Conservation (phyloP, 257 asterid genomes). For the Solanum appendiculatum region DNA sequence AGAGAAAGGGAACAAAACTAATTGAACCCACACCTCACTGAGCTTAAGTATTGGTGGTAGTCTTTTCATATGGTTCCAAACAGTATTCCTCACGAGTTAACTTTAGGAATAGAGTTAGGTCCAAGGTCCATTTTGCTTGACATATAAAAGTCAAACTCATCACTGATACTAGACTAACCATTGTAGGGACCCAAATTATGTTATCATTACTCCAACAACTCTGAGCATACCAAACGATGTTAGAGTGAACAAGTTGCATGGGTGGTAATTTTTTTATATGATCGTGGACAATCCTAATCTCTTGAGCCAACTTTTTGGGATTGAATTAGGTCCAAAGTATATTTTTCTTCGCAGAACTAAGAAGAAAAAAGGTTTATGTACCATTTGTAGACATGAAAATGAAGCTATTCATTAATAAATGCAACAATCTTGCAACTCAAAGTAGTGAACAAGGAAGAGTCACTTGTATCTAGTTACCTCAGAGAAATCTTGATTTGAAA, state of each 20-base stretch:
- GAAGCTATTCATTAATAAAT: background rate
- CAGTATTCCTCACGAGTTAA: background rate
- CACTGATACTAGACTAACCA: background rate
- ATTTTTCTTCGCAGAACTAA: background rate
- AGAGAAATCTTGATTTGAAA: conserved; percentile 76
- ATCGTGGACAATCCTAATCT: background rate
- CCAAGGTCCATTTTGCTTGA: background rate
- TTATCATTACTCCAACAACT: background rate
- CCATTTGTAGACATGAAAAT: background rate
- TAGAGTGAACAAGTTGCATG: background rate
- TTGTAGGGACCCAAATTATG: background rate
- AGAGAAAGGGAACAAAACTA: background rate
- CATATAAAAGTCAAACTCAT: background rate
- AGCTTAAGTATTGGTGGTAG: background rate
- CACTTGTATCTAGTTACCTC: conserved; percentile 40
- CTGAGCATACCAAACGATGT: background rate
- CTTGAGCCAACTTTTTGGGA: background rate
- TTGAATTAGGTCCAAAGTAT: background rate
- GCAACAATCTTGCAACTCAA: background rate
- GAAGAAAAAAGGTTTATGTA: background rate
- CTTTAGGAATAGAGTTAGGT: background rate
- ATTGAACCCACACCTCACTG: background rate
- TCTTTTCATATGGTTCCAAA: background rate
- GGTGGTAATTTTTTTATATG: background rate
- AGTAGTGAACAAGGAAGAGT: background rate